Conservation (phyloP, 2,329 filamentous ascomycete genomes). For the Chalaropsis ovoidea region DNA sequence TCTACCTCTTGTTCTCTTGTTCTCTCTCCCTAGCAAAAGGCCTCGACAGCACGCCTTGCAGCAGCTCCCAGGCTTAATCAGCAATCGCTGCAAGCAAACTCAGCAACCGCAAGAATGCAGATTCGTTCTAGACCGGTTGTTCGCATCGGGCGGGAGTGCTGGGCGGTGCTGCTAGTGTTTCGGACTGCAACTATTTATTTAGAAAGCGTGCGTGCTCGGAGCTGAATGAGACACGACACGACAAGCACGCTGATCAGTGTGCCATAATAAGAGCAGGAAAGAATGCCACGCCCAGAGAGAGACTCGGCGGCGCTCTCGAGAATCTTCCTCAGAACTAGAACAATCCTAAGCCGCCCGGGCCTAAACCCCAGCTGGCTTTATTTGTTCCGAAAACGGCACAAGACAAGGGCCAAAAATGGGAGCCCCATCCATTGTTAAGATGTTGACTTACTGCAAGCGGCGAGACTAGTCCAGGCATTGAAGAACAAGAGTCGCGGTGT, state of each 20-base stretch:
- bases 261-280: background rate
- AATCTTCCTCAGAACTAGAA: constrained; percentile 5
- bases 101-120: constrained; percentile 8
- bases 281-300: background rate
- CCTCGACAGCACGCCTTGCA: background rate
- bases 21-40: background rate
- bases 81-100: background rate
- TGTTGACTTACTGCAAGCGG: background rate
- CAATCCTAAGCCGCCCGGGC: background rate
- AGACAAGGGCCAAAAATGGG: background rate
- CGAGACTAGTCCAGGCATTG: background rate
- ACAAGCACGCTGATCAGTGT: background rate
- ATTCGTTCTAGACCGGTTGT: constrained; percentile 12
- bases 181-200: background rate
- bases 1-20: background rate
- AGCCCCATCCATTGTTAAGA: constrained; percentile 3
- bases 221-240: background rate
- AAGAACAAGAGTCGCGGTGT: background rate
- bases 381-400: constrained; percentile 6
- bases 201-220: constrained; percentile 2
- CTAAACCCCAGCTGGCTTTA: background rate
- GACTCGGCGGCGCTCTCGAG: background rate
- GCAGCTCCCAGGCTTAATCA: background rate
- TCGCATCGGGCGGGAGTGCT: background rate
- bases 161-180: background rate